phyloP scores from a whole-genome alignment of 2,329 filamentous ascomycete species.

The Microsporum audouinii region DNA sequence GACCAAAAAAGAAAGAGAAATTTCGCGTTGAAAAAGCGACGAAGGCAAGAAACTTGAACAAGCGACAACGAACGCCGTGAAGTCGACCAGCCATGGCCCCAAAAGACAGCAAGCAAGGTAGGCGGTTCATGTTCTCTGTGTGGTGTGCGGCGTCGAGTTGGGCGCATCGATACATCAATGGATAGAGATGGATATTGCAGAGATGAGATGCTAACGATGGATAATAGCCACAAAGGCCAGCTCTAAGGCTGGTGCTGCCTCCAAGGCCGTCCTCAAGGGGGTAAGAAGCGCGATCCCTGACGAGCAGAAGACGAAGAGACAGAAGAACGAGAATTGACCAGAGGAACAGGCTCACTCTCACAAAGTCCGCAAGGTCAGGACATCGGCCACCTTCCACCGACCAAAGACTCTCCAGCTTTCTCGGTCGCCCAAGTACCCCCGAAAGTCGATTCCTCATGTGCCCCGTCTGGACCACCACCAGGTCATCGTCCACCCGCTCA shows the following conservation, averaged over 20 bases:
- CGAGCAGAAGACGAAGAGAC: not conserved
- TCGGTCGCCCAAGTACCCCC: conserved; percentile 87
- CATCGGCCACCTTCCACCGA: conserved; percentile 89
- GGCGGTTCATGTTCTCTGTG: conserved; percentile 12
- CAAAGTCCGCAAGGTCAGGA: conserved; percentile 88
- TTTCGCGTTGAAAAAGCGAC: conserved; percentile 18
- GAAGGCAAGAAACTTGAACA: not conserved
- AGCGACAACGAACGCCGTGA: not conserved
- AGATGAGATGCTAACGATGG: not conserved
- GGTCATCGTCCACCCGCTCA: conserved; percentile 94
- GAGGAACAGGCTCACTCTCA: conserved; percentile 53
- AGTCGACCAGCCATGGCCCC: conserved; percentile 38
- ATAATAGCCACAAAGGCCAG: conserved; percentile 45
- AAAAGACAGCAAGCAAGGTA: conserved; percentile 40
- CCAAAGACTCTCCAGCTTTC: conserved; percentile 93
- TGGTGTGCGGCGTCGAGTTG: not conserved
- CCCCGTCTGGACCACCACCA: conserved; percentile 95
- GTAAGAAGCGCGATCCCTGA: conserved; percentile 45
- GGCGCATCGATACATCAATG: not conserved
- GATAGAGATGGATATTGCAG: not conserved
- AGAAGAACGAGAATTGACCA: not conserved
- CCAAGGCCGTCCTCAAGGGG: conserved; percentile 92
- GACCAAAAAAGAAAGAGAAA: conserved; percentile 15
- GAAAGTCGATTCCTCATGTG: conserved; percentile 82
- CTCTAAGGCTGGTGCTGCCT: conserved; percentile 75